Evolutionary conservation across 1,139 yeast species (phyloP), one percentile per base, ranked within the genome.

Genomic region (Meyerozyma guilliermondii): DNA sequence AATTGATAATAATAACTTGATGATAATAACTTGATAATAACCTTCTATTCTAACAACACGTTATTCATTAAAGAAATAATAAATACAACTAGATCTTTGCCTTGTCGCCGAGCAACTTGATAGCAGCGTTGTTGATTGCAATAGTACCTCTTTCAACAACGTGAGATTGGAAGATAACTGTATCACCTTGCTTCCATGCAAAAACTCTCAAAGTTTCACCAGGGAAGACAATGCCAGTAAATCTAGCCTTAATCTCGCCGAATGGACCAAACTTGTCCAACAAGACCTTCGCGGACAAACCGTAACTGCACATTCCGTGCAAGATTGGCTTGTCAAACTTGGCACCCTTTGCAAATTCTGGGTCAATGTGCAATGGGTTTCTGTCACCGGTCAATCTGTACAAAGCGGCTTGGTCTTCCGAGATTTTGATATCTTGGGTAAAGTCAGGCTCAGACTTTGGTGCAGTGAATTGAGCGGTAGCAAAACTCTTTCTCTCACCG

Each of bases 351-450:
- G 98, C 97, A 65, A 91, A 86, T 35, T 66, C 73, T 30, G 98
- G 97, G 65, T 92, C 98, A 61, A 92, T 83, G 68, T 92, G 98
- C 56, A 92, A 77, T 50, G 98, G 98, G 66, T 92, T 92, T 65
- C 82, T 83, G 71, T 92, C 98, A 48, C 97, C 98, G 50, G 92
- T 83, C 50, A 92, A 74, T 63, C 98, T 80, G 71, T 92, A 92
- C 48, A 91, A 68, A 11, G 96, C 88, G 43, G 98, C 98, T 63
- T 82, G 87, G 62, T 89, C 87, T 43, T 68, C 74, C 38, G 76
- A 63, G n/a, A 94, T 84, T 55, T 74, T 68, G 56, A 80, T 76
- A 41, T 74, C 78, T 40, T 66, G 63, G 48, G 74, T 80, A 56
- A 77, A 86, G 59, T 87, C 95, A 26, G 97, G 95, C 24, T 58